Evolutionary conservation across 169 alveolate species (phyloP), one percentile per base, ranked within the genome.

Genomic region (Babesia ovata): DNA sequence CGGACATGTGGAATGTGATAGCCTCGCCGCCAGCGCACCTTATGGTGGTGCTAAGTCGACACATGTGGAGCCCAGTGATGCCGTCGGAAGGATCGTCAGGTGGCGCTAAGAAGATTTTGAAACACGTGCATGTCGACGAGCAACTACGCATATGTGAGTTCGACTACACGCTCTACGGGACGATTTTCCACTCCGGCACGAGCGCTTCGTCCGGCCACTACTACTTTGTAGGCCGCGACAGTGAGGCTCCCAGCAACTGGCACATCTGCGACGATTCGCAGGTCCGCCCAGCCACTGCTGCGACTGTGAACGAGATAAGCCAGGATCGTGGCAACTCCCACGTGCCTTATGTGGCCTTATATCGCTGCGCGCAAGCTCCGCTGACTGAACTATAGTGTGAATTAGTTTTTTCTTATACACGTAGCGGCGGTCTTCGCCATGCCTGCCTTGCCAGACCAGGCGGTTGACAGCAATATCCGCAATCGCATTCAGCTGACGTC

Each of bases 21-120:
- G 79, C 84, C 12, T 87, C 94, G 10, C 95, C 95, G 28, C 95
- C 95, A 0, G 79, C 93, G 33, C 95, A 92, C 74, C 84, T 92
- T 49, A 81, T 92, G n/a, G 54, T 92, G 36, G 74, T 86, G 9
- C 61, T 92, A 11, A 92, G 88, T 54, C 79, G 95, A 63, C 86
- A 82, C 11, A 21, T 50, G 24, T 88, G 93, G 93, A 16, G 39
- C 17, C 19, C 39, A 3, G 76, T 11, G 17, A 6, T 53, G 14
- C 26, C n/a, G n/a, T 33, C 28, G 29, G 44, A 33, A 2, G 50
- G 66, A 8, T 16, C n/a, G 21, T 7, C 26, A 9, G 44, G 66
- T 7, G 86, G 74, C 46, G 63, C 90, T 21, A 61, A 86, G 53
- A 92, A 92, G 61, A 60, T 65, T 1, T 60, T 81, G 36, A 74